Base-by-base conservation (phyloP, 2,329 filamentous ascomycete species). In the Colletotrichum simmondsii region DNA sequence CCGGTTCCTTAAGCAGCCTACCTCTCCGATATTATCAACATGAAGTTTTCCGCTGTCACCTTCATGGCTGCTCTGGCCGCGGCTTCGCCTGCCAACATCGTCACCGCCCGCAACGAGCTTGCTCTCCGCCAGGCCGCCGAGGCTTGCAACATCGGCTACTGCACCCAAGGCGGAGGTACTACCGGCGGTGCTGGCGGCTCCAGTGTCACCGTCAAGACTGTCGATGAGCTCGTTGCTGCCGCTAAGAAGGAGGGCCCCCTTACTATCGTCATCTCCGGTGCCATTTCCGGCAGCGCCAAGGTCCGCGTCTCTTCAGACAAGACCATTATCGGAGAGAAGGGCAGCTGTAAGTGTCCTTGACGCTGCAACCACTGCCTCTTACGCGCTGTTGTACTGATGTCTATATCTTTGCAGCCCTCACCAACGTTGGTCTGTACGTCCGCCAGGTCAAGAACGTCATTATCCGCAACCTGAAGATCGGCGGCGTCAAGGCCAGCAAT, bases 401-500 rank as follows among this genome's bases (percentile, higher is more conserved):
- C 11, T 10, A 22, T 10, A n/a, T 35, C 7, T 28, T 76, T 35
- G 7, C 65, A 82, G 79, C 77, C 70, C 78, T 84, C 73, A 83
- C 75, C 54, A 84, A 86, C 30, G 78, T 86, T 62, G 88, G 88
- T n/a, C 79, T 90, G 65, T 84, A 86, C 65, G 83, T 91, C 78
- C 84, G 85, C 74, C 80, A 81, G 12, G 81, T 83, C 22, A 84
- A 78, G 73, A 91, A 91, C 75, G 88, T 91, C 68, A 90, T 91
- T 73, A 78, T 91, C 65, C 87, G 86, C 60, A 91, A 91, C 81
- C 77, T 91, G 52, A 87, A 86, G 74, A 85, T 89, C 2, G 81
- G 83, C 7, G 79, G 82, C 10, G 80, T 83, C 37, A 87, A 87
- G 49, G 89, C 89, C 2, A 79, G 82, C 26, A 85, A 88, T 68